Evolutionary conservation across 805 yeast species (phyloP).

Genomic region (Yamadazyma paraphyllophila): DNA sequence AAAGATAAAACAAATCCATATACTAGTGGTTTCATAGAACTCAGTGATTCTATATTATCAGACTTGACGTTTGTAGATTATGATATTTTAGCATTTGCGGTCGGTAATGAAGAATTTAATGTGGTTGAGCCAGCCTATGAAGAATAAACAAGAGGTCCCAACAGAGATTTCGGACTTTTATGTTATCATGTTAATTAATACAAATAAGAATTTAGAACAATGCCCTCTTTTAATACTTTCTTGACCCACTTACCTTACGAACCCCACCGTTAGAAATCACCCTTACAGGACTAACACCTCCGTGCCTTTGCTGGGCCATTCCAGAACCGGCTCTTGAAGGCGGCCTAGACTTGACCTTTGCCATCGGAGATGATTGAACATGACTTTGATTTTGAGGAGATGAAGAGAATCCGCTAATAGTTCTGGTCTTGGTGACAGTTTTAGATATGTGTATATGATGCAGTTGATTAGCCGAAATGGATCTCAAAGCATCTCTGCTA

Average conservation of each 20-base stretch:
- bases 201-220: slow-evolving; percentile 4
- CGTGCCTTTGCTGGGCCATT: slow-evolving; percentile 12
- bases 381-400: slow-evolving; percentile 12
- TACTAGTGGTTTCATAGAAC: slow-evolving; percentile 34
- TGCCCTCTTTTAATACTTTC: slow-evolving; percentile 9
- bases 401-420: slow-evolving; percentile 15
- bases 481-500: slow-evolving; percentile 41
- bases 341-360: slow-evolving; percentile 16
- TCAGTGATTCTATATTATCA: slow-evolving; percentile 28
- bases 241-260: slow-evolving; percentile 24
- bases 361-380: slow-evolving; percentile 12
- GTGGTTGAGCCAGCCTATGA: slow-evolving; percentile 36
- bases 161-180: neutral
- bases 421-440: slow-evolving; percentile 12
- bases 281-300: slow-evolving; percentile 16
- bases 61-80: slow-evolving; percentile 37
- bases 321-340: slow-evolving; percentile 20
- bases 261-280: slow-evolving; percentile 23
- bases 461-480: slow-evolving; percentile 33
- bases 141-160: slow-evolving; percentile 14
- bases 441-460: slow-evolving; percentile 27
- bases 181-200: slow-evolving; percentile 6
- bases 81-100: slow-evolving; percentile 41
- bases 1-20: slow-evolving; percentile 35
- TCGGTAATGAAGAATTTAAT: slow-evolving; percentile 34